Base-by-base conservation (phyloP, 2,329 filamentous ascomycete genomes). In the Thielaviopsis euricoi region DNA sequence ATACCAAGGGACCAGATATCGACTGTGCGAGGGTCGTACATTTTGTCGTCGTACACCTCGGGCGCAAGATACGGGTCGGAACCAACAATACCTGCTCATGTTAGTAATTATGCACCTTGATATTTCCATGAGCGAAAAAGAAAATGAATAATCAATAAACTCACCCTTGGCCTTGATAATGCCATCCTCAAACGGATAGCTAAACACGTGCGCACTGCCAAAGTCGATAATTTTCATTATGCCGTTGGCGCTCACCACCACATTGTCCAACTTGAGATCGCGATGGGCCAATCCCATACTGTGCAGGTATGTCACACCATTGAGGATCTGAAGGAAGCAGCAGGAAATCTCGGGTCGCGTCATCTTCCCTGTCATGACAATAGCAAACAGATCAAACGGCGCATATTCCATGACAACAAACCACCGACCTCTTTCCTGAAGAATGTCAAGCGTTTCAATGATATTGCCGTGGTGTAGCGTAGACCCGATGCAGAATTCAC, bases 221-320 rank as follows among this genome's bases (percentile, higher is more conserved):
- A 98, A 98, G 70, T 98, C 93, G 66, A 98, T 98, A 63, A 98
- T 87, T 71, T 98, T 98, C 89, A 98, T 95, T 65, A 98, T 97
- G 1, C 93, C 93, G 66, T 86, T 82, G 67, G 95, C 87, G 67
- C 90, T 97, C 60, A 98, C 90, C 26, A 98, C 93, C 21, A 98
- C 93, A 64, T 98, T 98, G 73, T 98, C 93, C 65, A 98, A 73
- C 72, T 98, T 98, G 65, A 98, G 68, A 74, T 98, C 93, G 51
- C 93, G 83, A 71, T 98, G 93, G 12, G 93, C 90, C 56, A 98
- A 75, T 2, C 93, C 93, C 81, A 96, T 93, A 67, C 87, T 87
- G 70, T 98, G 93, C 61, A 98, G 74, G 69, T 96, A 98, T 12
- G 88, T 88, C 40, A 97, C 90, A 55, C 93, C 93, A 66, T 86